These are phyloP conservation scores for Thielaviopsis ethacetica DNA, from an alignment of 2,329 filamentous ascomycete genomes.

Conservation along the genomic window DNA sequence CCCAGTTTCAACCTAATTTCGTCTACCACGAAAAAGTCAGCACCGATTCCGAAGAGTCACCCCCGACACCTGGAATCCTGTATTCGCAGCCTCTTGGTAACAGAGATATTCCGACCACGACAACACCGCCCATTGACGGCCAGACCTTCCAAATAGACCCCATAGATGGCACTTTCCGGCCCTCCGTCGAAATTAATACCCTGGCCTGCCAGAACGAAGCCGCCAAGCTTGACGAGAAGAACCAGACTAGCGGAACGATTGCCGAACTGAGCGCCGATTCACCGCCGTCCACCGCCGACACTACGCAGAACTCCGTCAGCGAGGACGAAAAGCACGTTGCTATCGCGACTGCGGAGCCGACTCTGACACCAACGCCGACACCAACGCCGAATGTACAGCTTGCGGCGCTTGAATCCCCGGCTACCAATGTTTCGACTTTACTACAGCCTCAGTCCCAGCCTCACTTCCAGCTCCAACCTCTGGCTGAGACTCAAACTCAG, in stretches of 20 bases:
- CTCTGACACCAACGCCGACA: no score
- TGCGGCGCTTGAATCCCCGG: not conserved
- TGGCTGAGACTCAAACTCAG: not conserved
- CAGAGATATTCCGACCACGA: not conserved
- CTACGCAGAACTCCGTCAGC: not conserved
- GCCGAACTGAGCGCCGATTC: not conserved
- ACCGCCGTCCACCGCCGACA: not conserved
- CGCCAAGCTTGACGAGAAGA: not conserved
- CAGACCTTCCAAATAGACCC: not conserved
- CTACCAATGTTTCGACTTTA: not conserved
- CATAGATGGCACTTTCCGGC: not conserved
- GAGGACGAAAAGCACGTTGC: not conserved
- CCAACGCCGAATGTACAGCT: not conserved
- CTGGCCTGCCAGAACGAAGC: not conserved
- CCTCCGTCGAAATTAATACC: not conserved
- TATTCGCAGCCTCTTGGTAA: not conserved
- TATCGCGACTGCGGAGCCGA: not conserved
- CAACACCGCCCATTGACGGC: constrained; percentile 26
- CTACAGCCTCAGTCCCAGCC: not conserved
- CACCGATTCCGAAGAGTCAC: constrained; percentile 19
- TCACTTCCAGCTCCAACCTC: not conserved
- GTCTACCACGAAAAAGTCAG: constrained; percentile 2
- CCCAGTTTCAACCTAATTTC: constrained; percentile 4
- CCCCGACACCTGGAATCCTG: constrained; percentile 13
- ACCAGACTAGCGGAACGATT: not conserved